Evolutionary conservation across 2,329 filamentous ascomycete genomes (phyloP), one percentile per base, ranked within the genome.

Genomic region (Aspergillus fructus): DNA sequence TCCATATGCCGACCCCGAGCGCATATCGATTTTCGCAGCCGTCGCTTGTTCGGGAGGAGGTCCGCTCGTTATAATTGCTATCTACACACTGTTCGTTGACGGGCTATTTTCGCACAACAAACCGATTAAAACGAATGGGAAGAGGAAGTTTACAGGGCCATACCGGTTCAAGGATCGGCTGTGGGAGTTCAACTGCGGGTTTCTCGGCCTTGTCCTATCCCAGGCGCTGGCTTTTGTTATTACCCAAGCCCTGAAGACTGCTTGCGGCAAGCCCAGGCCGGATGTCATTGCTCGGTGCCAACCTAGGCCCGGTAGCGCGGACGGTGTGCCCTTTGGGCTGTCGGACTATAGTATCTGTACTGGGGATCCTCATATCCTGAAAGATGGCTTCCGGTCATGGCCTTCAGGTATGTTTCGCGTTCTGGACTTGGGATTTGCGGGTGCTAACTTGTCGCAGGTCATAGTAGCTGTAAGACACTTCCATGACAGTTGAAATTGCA

Each of bases 151-250:
- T 39, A 74, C 73, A 52, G 74, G 78, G 0, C 79, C 75, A 52
- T 83, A 84, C 64, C 74, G 78, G 40, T 77, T 82, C 63, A 81
- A 81, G 64, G 81, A 85, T 62, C 75, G 83, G 19, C 66, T 85
- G n/a, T 86, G 83, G 83, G 83, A 86, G 68, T 72, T 85, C 64
- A 86, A 86, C 64, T 85, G 83, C 63, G 83, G 83, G 2, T 77
- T 85, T 11, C 67, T 86, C 24, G 83, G 83, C n/a, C 69, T 86
- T 56, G 66, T 82, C 15, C 68, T 85, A 41, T 78, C 81, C 33
- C 79, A 83, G 55, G 80, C 76, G 13, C 71, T 80, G n/a, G 79
- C 81, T 0, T 85, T 85, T 66, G 78, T 83, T 21, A 82, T 85
- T 49, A 85, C 83, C 4, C 80, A 81, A 39, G 79, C 78, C 4